These are phyloP conservation scores for Gossypium anomalum DNA, from an alignment of 345 rosid genomes.

Conservation along the genomic window DNA sequence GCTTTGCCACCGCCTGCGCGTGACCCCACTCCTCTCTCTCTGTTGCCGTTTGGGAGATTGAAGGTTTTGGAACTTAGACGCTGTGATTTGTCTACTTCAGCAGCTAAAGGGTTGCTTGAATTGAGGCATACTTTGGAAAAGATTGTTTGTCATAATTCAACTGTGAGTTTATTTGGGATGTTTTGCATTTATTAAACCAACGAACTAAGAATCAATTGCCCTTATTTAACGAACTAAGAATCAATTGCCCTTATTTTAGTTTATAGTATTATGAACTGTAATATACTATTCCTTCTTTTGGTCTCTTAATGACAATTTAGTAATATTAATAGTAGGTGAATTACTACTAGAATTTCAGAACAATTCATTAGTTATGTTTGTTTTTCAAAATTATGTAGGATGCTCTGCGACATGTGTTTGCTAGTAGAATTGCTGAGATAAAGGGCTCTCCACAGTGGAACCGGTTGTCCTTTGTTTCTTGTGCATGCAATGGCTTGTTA, in stretches of 20 bases:
- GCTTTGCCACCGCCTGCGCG: constrained; percentile 66
- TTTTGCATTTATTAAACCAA: not conserved
- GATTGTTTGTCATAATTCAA: constrained; percentile 87
- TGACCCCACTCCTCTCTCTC: constrained; percentile 87
- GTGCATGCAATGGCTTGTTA: constrained; percentile 77
- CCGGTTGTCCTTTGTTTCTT: constrained; percentile 76
- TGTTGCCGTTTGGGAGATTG: constrained; percentile 73
- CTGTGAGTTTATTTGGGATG: constrained; percentile 47
- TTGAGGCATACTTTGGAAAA: constrained; percentile 85
- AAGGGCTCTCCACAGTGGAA: constrained; percentile 86
- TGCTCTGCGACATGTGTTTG: constrained; percentile 89
- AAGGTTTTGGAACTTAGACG: constrained; percentile 84
- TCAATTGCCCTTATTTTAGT: not conserved
- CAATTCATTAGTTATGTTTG: constrained; percentile 15
- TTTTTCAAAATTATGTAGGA: constrained; percentile 42
- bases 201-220: not conserved
- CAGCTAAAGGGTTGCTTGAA: constrained; percentile 88
- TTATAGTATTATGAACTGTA: not conserved
- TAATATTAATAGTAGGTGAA: not conserved
- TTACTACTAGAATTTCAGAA: constrained; percentile 9
- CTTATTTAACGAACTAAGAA: not conserved
- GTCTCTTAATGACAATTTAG: not conserved
- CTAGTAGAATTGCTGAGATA: constrained; percentile 86
- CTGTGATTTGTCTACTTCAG: constrained; percentile 88
- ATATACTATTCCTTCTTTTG: not conserved